Evolutionary conservation across 768 basidiomycete genomes (phyloP), one percentile per base, ranked within the genome.

Genomic region (Nidula microcarpa): DNA sequence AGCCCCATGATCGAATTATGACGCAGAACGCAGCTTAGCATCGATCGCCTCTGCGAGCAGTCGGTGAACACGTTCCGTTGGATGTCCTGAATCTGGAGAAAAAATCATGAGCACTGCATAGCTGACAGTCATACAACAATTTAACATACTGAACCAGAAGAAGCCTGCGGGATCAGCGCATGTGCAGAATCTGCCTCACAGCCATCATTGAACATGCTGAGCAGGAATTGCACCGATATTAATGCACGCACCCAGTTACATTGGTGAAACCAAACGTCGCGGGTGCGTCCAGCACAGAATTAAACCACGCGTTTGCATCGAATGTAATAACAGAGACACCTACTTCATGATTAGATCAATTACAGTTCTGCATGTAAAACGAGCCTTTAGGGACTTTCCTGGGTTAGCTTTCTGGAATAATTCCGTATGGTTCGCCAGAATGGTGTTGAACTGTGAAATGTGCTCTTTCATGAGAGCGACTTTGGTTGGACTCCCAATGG

Each of bases 111-210:
- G 23, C 13, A 10, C 48, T 16, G 23, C 23, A 23, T 3, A 23
- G 23, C 23, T 23, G 23, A 2, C 23, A 23, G 23, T 23, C 23
- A 23, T 23, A 23, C 23, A 23, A 2, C 3, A 23, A 23, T 23
- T 23, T 45, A 39, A 76, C 77, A 62, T 54, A 80, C 78, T 74
- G 63, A 70, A 79, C 79, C 80, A 82, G 64, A 81, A 81, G 62
- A 68, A 82, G 1, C 71, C 71, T 16, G 55, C 50, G 4, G 74
- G 71, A 53, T 79, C 69, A 16, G 64, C 58, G 62, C 80, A 81
- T 41, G 75, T 74, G 64, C 79, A 81, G 59, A 77, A 79, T n/a
- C 77, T 80, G 52, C 36, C 43, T 36, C 9, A 14, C 33, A 23
- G 7, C 43, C 30, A 53, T 17, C 14, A 41, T 17, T 34, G 43